Evolutionary conservation across 805 yeast species (phyloP), one percentile per base, ranked within the genome.

Genomic region (Yarrowia yakushimensis): DNA sequence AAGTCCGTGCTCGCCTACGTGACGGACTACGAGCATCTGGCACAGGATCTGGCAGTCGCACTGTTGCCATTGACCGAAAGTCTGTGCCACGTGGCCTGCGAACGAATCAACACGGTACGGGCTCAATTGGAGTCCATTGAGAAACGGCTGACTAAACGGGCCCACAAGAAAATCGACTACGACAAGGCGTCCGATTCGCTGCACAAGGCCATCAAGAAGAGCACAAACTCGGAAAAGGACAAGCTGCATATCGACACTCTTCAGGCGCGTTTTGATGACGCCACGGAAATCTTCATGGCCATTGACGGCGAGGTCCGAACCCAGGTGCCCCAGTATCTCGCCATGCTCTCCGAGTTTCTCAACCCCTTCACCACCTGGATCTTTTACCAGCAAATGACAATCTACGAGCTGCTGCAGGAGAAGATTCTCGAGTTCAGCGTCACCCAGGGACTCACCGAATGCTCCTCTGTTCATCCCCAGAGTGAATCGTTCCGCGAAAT

Each of bases 161-260:
- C 70, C 28, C 76, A 73, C 67, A 74, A 74, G 66, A 74, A 75
- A 68, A 65, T 73, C 30, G 77, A 74, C 66, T 75, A 67, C 64
- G 77, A 74, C 64, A 68, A 77, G 10, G 66, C 63, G 48, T 64
- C 69, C 18, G 72, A 73, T 59, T 42, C 69, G 15, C 69, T 72
- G 17, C 75, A 73, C 34, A 73, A 71, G 64, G 64, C 68, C 62
- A 61, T 65, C 25, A 55, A 55, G 22, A 39, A 55, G 61, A 55
- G 48, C 46, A 27, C 61, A 7, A 55, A 41, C 48, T 41, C 70
- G 23, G 76, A 73, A 22, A 72, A 72, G 57, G 77, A 69, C 25
- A 65, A 68, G 61, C 33, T 37, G 17, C 59, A 64, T 17, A 54
- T 73, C 37, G 67, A 67, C 31, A 70, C 72, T 52, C 46, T 64